Conservation (phyloP, 1,284 basidiomycete species). For the Melampsora larici-populina region DNA sequence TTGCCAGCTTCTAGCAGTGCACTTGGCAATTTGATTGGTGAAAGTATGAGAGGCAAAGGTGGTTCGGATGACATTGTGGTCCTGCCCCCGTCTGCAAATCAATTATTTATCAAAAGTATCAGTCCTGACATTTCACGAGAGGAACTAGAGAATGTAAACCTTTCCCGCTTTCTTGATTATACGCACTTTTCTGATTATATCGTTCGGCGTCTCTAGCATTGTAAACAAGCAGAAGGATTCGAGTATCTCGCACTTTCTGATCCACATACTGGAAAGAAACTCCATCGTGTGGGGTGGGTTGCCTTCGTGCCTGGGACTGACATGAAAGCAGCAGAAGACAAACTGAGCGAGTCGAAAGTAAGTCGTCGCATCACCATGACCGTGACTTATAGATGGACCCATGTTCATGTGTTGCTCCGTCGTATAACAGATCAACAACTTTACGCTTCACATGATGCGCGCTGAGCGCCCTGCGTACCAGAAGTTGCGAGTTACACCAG, state of each 20-base stretch:
- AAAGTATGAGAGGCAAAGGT: constrained; percentile 38
- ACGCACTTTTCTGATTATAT: constrained; percentile 60
- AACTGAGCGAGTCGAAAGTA: constrained; percentile 79
- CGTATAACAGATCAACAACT: constrained; percentile 72
- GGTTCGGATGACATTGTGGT: constrained; percentile 57
- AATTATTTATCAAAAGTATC: constrained; percentile 89
- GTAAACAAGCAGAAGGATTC: constrained; percentile 55
- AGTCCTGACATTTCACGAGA: constrained; percentile 81
- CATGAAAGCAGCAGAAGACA: constrained; percentile 67
- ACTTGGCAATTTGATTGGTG: constrained; percentile 40
- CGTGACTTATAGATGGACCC: too few relatives aligned
- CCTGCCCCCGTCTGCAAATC: constrained; percentile 72
- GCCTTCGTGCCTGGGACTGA: constrained; percentile 77
- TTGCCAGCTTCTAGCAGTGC: constrained; percentile 13
- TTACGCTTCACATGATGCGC: constrained; percentile 82
- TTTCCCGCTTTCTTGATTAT: constrained; percentile 22
- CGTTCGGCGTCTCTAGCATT: constrained; percentile 59
- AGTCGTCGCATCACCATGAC: constrained; percentile 36
- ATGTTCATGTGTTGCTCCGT: constrained; percentile 10
- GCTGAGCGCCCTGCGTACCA: constrained; percentile 73
- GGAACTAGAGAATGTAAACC: constrained; percentile 76
- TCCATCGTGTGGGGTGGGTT: constrained; percentile 87
- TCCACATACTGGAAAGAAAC: constrained; percentile 80
- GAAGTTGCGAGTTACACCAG: constrained; percentile 72
- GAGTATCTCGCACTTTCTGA: constrained; percentile 80